Evolutionary conservation across 352 stramenopile genomes (phyloP), one percentile per base, ranked within the genome.

Genomic region (Globisporangium cederbergense): DNA sequence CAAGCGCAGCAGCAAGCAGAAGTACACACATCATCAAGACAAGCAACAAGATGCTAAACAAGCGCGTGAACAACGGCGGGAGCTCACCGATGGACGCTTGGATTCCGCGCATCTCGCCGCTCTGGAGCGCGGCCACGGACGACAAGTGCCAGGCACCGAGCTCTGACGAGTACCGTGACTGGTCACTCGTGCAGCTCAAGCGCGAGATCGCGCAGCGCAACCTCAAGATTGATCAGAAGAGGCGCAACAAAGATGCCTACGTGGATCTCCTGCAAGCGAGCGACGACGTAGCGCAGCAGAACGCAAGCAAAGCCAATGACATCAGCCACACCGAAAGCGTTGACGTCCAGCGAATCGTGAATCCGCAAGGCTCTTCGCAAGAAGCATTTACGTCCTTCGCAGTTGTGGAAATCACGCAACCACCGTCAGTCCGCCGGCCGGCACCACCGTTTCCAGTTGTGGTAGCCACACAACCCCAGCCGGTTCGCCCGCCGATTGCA

Each of bases 151-250:
- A 72, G 4, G 64, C 75, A 3, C 77, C 77, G 28, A 68, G 61
- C 42, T 86, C 77, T n/a, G 75, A 86, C 56, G 75, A 86, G 58
- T 86, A 86, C 66, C 75, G 73, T 38, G 66, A 81, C 28, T 86
- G 77, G 77, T 73, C 71, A 38, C 71, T 83, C 22, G 66, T 63
- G 75, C 77, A 86, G 58, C 65, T 86, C 25, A 86, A 83, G 65
- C 70, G 71, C 25, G 77, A 86, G 75, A 83, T 86, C 58, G 77
- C 73, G 36, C 64, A 83, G 66, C 77, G 77, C 5, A 70, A 78
- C 32, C 64, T 86, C 22, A 79, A 77, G 49, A 79, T 75, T 16
- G 73, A 83, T 18, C 73, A 72, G 13, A 78, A 75, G 49, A 55
- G 58, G 52, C 70, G 77, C 55, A 81, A 78, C 60, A 86, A 83